Evolutionary conservation across 352 stramenopile genomes (phyloP).

Genomic region (Globisporangium nodosum): DNA sequence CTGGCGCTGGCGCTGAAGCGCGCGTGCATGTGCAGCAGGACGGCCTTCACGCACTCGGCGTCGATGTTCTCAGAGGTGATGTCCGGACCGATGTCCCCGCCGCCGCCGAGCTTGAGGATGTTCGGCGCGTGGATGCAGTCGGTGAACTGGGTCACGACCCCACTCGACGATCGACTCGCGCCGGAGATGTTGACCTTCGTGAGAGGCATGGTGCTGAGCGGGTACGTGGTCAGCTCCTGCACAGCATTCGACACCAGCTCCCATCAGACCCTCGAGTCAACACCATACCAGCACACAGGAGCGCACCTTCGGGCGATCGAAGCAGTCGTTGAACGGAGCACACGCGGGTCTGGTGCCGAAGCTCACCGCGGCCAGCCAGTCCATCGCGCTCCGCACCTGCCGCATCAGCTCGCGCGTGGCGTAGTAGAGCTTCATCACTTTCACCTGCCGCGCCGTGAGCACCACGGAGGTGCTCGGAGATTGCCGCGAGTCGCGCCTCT

Average conservation of each 20-base stretch:
- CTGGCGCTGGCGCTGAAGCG: background rate
- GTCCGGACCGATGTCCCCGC: background rate
- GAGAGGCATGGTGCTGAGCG: background rate
- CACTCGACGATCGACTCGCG: background rate
- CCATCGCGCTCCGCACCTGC: background rate
- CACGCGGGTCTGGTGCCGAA: background rate
- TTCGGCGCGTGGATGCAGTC: slow-evolving; percentile 1
- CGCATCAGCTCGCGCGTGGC: background rate
- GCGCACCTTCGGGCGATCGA: slow-evolving; percentile 4
- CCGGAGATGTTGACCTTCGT: background rate
- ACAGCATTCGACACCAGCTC: background rate
- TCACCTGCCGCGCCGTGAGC: slow-evolving; percentile 1
- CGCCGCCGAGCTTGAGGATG: background rate
- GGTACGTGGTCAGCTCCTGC: background rate
- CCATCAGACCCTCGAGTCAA: too few relatives aligned
- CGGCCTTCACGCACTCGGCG: background rate
- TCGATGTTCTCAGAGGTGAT: background rate
- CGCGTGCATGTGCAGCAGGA: background rate
- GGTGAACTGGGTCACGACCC: slow-evolving; percentile 2
- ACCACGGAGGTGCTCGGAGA: background rate
- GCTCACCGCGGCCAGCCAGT: background rate
- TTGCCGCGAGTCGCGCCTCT: background rate
- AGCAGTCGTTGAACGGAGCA: slow-evolving; percentile 1
- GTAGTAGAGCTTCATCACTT: slow-evolving; percentile 1
- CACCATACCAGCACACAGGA: background rate